Percentiles rank a stretch among this genome's conserved stretches.
These are phyloP conservation scores for Ascochyta pisi DNA, from an alignment of 2,329 filamentous ascomycete genomes.

Conservation along the genomic window DNA sequence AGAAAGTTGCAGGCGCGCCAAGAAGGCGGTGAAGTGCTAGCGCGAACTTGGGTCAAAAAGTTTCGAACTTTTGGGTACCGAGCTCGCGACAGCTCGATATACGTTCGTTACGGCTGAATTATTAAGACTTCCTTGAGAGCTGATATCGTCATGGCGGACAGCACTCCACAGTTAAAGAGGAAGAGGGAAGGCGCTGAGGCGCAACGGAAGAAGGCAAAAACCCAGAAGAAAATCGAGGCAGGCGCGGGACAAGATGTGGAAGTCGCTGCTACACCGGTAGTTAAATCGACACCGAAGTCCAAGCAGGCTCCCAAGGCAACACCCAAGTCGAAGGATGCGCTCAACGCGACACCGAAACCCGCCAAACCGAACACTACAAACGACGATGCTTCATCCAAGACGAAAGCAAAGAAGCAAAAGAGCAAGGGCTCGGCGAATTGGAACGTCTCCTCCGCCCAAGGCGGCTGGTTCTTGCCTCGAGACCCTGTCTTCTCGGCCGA, in stretches of 20 bases:
- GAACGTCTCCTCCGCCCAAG: constrained; percentile 56
- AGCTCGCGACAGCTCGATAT: constrained; percentile 7
- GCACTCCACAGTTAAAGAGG: constrained; percentile 38
- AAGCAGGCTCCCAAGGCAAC: constrained; percentile 21
- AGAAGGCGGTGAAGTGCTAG: constrained; percentile 44
- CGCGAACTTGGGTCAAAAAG: constrained; percentile 33
- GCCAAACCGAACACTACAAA: constrained; percentile 16
- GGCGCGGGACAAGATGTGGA: constrained; percentile 22
- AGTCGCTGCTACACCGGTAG: constrained; percentile 16
- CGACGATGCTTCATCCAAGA: constrained; percentile 3
- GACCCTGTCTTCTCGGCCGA: constrained; percentile 66
- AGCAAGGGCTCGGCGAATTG: constrained; percentile 27
- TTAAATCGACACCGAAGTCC: constrained; percentile 22
- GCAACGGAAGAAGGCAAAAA: constrained; percentile 40
- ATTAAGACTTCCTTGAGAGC: neutral
- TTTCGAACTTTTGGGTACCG: constrained; percentile 19
- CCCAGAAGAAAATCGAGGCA: constrained; percentile 33
- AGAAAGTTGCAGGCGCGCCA: constrained; percentile 45
- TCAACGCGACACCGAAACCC: constrained; percentile 16
- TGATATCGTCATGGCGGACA: constrained; percentile 33
- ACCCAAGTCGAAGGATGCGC: constrained; percentile 22
- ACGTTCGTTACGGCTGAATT: constrained; percentile 2
- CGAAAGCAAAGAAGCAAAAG: constrained; percentile 33
- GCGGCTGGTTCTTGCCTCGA: constrained; percentile 62
- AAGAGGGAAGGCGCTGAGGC: constrained; percentile 39